Base-by-base conservation (phyloP, 257 asterid species). In the Solanum rostratum region DNA sequence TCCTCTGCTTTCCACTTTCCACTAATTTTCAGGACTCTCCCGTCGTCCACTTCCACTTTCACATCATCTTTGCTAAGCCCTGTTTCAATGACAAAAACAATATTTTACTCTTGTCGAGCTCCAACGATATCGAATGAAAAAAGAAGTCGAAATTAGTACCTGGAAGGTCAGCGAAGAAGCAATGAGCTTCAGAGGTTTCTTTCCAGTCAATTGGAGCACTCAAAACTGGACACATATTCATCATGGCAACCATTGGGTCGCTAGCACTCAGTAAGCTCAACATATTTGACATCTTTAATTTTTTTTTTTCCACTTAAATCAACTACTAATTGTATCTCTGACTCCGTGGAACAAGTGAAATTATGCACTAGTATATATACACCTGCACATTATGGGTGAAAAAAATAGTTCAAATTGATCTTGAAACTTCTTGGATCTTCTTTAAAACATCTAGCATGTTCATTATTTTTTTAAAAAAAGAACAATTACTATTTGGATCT, bases 161-260 rank as follows among this genome's bases (percentile, higher is more conserved):
- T n/a, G 86, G 86, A 74, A 84, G 86, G 18, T 84, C 86, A 3
- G 60, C 65, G 6, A 59, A 71, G 78, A 84, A 84, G 41, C 65
- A 49, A 33, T 84, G 86, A 13, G 65, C 37, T 43, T 84, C 53
- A 15, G 83, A 52, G 46, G 86, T 74, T 55, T 84, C 86, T n/a
- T 84, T 84, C 86, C 86, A 84, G 60, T 84, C 86, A 19, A 84
- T 57, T 27, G 88, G 88, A 1, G 86, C 74, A 30, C 84, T 86
- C 45, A 86, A 62, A 30, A 86, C 88, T 1, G 88, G 88, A 29
- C 88, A 86, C 88, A 86, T 82, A 55, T 86, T 86, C 14, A 76
- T 69, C 63, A 86, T n/a, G 6, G 84, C 63, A 62, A 82, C 66
- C 15, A 86, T 81, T 10, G 88, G 88, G 76, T 83, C 86, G 52